Base-by-base conservation (phyloP, 192 early-diverging fungal genomes). In the Mortierella claussenii region DNA sequence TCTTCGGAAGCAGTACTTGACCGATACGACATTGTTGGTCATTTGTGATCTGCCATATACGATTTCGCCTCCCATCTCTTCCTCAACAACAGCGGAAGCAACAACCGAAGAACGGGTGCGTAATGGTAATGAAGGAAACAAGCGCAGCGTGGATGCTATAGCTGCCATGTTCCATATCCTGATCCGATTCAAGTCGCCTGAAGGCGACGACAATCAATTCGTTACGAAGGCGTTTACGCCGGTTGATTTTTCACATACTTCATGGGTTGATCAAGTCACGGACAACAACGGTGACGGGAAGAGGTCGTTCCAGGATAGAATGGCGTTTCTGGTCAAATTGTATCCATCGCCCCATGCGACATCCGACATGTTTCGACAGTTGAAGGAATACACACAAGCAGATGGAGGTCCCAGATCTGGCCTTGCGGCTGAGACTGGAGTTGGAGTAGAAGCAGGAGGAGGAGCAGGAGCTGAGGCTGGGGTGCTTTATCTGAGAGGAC, bases 291-390 rank as follows among this genome's bases (percentile, higher is more conserved):
- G 31, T 17, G 33, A 46, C 13, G 20, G 18, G n/a, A 48, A 8
- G 27, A 30, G 11, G 7, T 3, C 18, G 11, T n/a, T 34, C 18
- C 18, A 67, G 30, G 37, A 56, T 27, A 65, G 54, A 31, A 49
- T 75, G 70, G 55, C 49, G 10, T 75, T 75, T 36, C 31, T 75
- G 28, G 49, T 75, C 31, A 75, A 75, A 44, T 34, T 75, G 7
- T 75, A 75, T 23, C 70, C 70, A 4, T 27, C 62, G 0, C 70
- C 70, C 2, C 70, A 73, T 45, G 17, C 17, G 40, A 73, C 69
- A 0, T 73, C 69, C 4, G 61, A 73, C 7, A 57, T 73, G 69
- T 73, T 73, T 24, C 59, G 61, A 30, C 44, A 37, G 0, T 37
- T 71, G 20, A 52, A 56, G 30, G 60, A 46, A 3, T 46, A 65